Evolutionary conservation across 2,329 filamentous ascomycete genomes (phyloP), one percentile per base, ranked within the genome.

Genomic region (Dothidotthia symphoricarpi): DNA sequence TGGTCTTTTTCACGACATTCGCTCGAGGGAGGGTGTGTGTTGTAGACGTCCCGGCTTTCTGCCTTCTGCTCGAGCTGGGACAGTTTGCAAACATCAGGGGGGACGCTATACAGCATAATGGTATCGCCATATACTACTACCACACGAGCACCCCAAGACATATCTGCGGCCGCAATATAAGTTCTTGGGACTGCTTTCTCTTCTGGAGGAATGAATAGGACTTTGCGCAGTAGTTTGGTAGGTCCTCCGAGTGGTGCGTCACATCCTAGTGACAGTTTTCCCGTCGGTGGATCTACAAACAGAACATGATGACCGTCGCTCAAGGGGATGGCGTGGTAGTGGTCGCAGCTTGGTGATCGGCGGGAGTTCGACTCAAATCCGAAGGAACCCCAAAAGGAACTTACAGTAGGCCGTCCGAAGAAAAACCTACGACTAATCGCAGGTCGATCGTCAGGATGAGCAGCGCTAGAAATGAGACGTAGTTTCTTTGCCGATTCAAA

Each of bases 231-330:
- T 11, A 85, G 64, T 46, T 77, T 80, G 0, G 70, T 78, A 36
- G 71, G 75, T 28, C 78, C 77, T 19, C 70, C 70, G 13, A 79
- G 66, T 1, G 80, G 78, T 0, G 77, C 75, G 65, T 85, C 79
- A 30, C 72, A 78, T 3, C 82, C 82, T 12, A 86, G 64, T 43
- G 75, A 82, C 6, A 86, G 70, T 7, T 72, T 61, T 8, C 73
- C 75, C 1, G 72, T 77, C 9, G 63, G 61, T 4, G 81, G 80
- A 53, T 85, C 81, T 6, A 78, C 79, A 57, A 83, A 85, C 4
- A 85, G 63, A 24, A 86, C 70, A 49, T 85, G 80, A 39, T 76
- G 68, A 2, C 82, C 81, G 57, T 86, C 83, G 44, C 78, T 82
- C 26, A 86, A 59, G 3, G 83, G 82, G 10, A 83, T 65, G 2